Percentiles rank a stretch among this genome's conserved stretches.
phyloP scores from a whole-genome alignment of 352 stramenopile genomes.

The Phytophthora cryptogea region DNA sequence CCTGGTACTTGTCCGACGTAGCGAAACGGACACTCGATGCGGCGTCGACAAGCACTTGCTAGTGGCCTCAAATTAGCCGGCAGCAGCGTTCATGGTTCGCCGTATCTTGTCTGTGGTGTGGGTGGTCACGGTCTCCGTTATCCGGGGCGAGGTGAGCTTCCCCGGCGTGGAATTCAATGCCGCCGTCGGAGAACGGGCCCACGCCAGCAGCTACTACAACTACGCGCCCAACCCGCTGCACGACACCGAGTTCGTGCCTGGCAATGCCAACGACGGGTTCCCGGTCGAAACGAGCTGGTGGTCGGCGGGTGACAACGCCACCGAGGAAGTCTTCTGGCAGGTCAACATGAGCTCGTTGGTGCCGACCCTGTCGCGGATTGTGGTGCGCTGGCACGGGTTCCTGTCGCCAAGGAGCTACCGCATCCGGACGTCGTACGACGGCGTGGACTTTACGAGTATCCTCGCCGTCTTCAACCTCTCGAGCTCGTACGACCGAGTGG shows the following conservation, averaged over 20 bases:
- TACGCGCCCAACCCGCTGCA: constrained; percentile 65
- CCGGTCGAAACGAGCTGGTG: constrained; percentile 78
- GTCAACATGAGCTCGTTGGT: constrained; percentile 64
- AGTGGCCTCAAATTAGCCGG: constrained; percentile 20
- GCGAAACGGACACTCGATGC: constrained; percentile 21
- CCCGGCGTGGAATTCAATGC: constrained; percentile 73
- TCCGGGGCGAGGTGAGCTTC: constrained; percentile 48
- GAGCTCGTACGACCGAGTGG: constrained; percentile 69
- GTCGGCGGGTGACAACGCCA: constrained; percentile 56
- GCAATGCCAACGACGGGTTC: constrained; percentile 78
- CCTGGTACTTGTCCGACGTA: constrained; percentile 7
- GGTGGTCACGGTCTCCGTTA: constrained; percentile 9
- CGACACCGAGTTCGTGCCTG: constrained; percentile 61
- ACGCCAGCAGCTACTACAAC: constrained; percentile 80
- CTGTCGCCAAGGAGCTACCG: constrained; percentile 58
- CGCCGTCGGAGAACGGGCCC: constrained; percentile 49
- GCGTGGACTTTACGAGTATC: constrained; percentile 67
- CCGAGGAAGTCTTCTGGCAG: constrained; percentile 69
- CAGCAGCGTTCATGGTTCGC: constrained; percentile 7
- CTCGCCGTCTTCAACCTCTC: constrained; percentile 43
- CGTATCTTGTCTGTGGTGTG: constrained; percentile 9
- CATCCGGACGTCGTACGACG: constrained; percentile 65
- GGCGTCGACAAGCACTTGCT: constrained; percentile 1
- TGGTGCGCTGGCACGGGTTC: constrained; percentile 82
- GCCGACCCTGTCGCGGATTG: constrained; percentile 52